phyloP scores from a whole-genome alignment of 495 filamentous ascomycete genomes.

The Daldinia vernicosa region DNA sequence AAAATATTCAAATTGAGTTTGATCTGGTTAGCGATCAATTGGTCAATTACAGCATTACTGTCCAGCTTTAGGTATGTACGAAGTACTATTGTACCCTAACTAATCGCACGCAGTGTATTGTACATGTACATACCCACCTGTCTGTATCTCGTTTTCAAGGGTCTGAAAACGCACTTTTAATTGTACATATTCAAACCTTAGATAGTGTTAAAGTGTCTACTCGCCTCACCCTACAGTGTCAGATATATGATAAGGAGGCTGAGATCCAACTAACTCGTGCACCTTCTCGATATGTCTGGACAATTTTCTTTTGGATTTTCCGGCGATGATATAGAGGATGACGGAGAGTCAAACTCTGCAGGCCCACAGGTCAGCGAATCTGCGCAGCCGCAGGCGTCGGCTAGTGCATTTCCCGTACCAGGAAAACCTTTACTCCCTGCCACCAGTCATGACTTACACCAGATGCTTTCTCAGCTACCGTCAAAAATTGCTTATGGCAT shows the following conservation, averaged over 20 bases:
- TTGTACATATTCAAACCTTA: neutral
- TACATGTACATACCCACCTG: neutral
- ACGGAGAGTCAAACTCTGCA: constrained; percentile 50
- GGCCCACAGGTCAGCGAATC: constrained; percentile 41
- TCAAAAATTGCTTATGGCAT: constrained; percentile 79
- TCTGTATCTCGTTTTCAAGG: neutral
- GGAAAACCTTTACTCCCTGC: constrained; percentile 60
- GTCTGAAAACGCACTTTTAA: neutral
- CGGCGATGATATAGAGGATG: constrained; percentile 83
- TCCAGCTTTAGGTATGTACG: neutral
- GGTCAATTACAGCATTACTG: neutral
- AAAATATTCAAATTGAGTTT: neutral
- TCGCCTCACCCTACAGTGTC: neutral
- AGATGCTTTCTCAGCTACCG: constrained; percentile 74
- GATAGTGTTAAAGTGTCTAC: neutral
- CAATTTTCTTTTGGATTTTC: constrained; percentile 83
- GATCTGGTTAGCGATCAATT: neutral
- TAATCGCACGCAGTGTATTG: neutral
- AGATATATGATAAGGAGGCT: constrained; percentile 2
- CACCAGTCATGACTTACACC: constrained; percentile 51
- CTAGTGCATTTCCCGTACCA: constrained; percentile 59
- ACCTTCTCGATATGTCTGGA: constrained; percentile 28
- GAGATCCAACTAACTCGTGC: neutral
- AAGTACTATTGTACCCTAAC: neutral
- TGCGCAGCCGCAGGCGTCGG: constrained; percentile 40